phyloP scores from a whole-genome alignment of 345 rosid species.

The Raphanus sativus region DNA sequence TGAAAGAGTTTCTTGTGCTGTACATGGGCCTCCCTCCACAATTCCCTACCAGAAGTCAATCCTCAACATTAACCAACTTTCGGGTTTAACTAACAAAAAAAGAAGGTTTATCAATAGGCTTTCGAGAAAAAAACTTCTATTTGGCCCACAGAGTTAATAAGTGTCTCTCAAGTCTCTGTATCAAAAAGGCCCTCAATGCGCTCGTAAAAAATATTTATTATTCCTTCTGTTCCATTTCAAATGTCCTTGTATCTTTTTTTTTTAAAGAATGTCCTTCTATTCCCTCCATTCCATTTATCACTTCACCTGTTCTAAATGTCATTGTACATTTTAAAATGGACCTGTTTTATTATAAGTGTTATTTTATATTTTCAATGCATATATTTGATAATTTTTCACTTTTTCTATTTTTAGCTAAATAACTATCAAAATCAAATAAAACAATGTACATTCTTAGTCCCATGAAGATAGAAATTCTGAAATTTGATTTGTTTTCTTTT shows the following conservation, averaged over 20 bases:
- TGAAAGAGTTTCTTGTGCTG: constrained; percentile 80
- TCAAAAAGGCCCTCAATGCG: neutral
- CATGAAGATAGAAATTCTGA: no score
- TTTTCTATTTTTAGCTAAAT: no score
- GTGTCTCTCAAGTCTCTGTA: neutral
- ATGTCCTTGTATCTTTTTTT: neutral
- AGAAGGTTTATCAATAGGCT: constrained; percentile 2
- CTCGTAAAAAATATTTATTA: no score
- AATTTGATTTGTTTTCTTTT: no score
- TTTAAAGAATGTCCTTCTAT: neutral
- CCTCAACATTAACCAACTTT: constrained; percentile 76
- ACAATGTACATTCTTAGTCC: no score
- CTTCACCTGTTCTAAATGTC: no score
- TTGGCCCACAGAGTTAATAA: neutral
- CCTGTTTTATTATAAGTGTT: no score
- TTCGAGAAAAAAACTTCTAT: neutral
- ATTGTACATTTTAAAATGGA: no score
- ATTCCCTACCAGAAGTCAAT: constrained; percentile 97
- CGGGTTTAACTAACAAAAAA: constrained; percentile 43
- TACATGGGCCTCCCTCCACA: constrained; percentile 76
- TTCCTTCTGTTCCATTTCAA: neutral
- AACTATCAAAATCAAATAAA: no score
- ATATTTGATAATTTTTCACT: no score
- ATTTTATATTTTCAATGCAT: no score
- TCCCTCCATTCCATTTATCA: no score